These are phyloP conservation scores for Paecilomyces sp. DNA, from an alignment of 2,329 filamentous ascomycete species.

Conservation along the genomic window DNA sequence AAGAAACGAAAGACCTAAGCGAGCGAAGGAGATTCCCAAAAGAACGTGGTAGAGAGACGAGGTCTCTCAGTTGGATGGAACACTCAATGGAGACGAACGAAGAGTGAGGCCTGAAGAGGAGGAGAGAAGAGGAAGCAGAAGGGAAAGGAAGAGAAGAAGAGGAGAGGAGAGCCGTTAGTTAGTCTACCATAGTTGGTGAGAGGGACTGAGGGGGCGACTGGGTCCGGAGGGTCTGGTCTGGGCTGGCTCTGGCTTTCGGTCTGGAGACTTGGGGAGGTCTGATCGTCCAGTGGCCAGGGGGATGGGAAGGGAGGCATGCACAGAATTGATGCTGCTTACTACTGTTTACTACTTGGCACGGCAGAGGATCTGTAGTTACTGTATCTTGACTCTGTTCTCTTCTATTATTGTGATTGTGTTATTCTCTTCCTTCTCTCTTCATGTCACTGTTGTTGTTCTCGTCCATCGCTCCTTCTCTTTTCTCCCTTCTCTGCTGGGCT, in stretches of 20 bases:
- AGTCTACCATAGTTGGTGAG: no score
- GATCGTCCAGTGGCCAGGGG: not conserved
- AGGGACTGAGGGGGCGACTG: constrained; percentile 4
- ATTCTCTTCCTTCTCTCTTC: no score
- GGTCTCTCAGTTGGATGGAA: constrained; percentile 35
- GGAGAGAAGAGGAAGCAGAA: constrained; percentile 18
- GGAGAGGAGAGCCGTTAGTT: constrained; percentile 10
- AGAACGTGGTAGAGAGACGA: constrained; percentile 33
- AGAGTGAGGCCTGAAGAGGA: constrained; percentile 11
- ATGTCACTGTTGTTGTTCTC: no score
- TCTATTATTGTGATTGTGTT: no score
- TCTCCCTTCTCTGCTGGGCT: not conserved
- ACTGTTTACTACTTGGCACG: not conserved
- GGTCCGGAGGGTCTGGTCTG: not conserved
- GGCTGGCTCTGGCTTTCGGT: no score
- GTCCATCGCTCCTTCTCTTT: not conserved
- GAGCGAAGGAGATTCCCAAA: constrained; percentile 28
- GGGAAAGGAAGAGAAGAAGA: constrained; percentile 16
- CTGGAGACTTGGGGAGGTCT: not conserved
- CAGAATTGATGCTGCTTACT: not conserved
- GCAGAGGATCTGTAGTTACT: no score
- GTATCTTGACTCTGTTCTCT: not conserved
- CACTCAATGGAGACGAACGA: constrained; percentile 15
- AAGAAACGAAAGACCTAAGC: constrained; percentile 3
- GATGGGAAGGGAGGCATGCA: not conserved